Evolutionary conservation across 1,284 basidiomycete genomes (phyloP), one percentile per base, ranked within the genome.

Genomic region (Malassezia obtusa): DNA sequence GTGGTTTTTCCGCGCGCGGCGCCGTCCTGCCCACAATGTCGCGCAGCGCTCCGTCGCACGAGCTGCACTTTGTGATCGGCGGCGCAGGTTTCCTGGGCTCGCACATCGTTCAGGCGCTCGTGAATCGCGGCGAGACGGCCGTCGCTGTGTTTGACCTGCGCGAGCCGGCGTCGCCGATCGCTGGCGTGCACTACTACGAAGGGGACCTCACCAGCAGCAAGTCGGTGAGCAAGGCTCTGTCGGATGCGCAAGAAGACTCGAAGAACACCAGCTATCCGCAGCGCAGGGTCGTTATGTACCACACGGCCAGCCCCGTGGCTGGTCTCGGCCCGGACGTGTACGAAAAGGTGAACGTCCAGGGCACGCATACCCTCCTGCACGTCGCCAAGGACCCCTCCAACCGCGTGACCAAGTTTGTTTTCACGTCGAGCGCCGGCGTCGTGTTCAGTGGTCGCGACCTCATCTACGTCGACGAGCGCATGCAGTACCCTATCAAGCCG

Each of bases 361-460:
- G 94, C 17, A 95, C 92, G 0, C 80, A 82, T 62, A 84, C 85
- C 10, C 81, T 96, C 43, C 85, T 99, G 67, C 81, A 84, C 17
- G 87, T 87, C 12, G 76, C 84, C 11, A 79, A 83, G 25, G 79
- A 80, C 35, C 45, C 61, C 10, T 57, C 61, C 25, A 53, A 63
- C 38, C 81, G 81, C 15, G 84, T 96, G 8, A 79, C 79, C 17
- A 91, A 94, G 75, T 82, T 99, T 40, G 87, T 99, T 6, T 98
- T 87, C 76, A 99, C 94, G 3, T 89, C 86, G 63, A 91, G 87
- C 43, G 91, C 89, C 2, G 87, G 90, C 44, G 89, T 96, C 19
- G 83, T 91, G 6, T 96, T 90, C 77, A 84, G 86, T 58, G 91
- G 91, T 0, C 75, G 77, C 19, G 83, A 88, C 73, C 79, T 92